These are phyloP conservation scores for Setaria viridis DNA, from an alignment of 202 grass and related monocot species.

Conservation along the genomic window DNA sequence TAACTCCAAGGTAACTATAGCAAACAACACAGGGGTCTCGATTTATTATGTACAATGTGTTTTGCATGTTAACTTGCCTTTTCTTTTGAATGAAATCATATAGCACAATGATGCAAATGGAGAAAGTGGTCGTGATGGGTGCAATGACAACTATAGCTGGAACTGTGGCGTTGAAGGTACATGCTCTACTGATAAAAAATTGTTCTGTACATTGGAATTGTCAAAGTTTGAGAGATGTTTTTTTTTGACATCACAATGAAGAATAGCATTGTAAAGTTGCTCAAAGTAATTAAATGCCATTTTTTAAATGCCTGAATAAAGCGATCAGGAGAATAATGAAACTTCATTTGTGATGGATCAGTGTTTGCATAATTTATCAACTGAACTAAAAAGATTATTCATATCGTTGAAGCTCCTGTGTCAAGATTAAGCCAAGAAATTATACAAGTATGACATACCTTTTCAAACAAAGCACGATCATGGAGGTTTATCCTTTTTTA, in stretches of 20 bases:
- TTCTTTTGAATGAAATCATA: slow-evolving; percentile 50
- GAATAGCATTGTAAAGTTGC: slow-evolving; percentile 5
- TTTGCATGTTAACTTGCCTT: slow-evolving; percentile 35
- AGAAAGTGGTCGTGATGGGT: slow-evolving; percentile 83
- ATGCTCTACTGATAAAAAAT: slow-evolving; percentile 24
- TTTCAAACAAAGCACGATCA: slow-evolving; percentile 31
- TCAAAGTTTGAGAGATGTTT: slow-evolving; percentile 4
- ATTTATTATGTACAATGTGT: slow-evolving; percentile 11
- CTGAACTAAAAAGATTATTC: slow-evolving; percentile 28
- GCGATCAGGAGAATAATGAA: not conserved
- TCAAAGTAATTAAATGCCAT: not conserved
- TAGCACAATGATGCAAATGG: slow-evolving; percentile 99
- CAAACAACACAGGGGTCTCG: slow-evolving; percentile 2
- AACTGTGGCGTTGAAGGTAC: slow-evolving; percentile 99
- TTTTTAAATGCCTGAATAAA: not conserved
- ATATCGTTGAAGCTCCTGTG: slow-evolving; percentile 18
- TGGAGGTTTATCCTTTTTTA: slow-evolving; percentile 4
- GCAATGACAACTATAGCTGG: slow-evolving; percentile 97
- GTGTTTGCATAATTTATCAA: slow-evolving; percentile 39
- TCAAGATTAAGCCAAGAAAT: not conserved
- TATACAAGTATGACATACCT: slow-evolving; percentile 11
- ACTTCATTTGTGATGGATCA: slow-evolving; percentile 21
- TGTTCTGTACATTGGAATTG: slow-evolving; percentile 25
- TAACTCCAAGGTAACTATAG: slow-evolving; percentile 81
- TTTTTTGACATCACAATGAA: slow-evolving; percentile 24